Conservation (phyloP, 139 green algal genomes). For the Chlorella sp. region DNA sequence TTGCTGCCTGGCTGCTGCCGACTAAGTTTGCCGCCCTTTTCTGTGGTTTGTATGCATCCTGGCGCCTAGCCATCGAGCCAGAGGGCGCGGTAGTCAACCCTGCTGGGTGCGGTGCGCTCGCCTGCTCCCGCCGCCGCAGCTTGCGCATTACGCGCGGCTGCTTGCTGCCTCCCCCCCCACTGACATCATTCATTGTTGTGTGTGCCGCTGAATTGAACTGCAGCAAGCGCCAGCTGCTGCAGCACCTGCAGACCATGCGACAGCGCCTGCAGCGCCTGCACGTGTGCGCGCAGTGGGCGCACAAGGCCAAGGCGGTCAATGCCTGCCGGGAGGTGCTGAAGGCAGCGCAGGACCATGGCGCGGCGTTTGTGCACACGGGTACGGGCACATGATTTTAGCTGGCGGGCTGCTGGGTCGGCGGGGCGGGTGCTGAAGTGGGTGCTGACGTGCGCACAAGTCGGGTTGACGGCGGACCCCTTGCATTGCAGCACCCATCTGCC, state of each 20-base stretch:
- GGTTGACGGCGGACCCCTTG: not conserved
- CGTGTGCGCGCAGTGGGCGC: conserved; percentile 57
- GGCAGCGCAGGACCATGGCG: conserved; percentile 17
- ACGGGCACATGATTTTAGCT: not conserved
- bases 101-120: not conserved
- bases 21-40: too few relatives aligned
- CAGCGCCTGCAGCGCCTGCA: conserved; percentile 65
- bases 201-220: not conserved
- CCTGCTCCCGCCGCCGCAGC: not conserved
- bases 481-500: not conserved
- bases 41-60: not conserved
- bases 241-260: conserved; percentile 47
- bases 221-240: conserved; percentile 57
- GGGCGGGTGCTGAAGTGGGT: not conserved
- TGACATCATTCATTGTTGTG: too few relatives aligned
- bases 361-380: conserved; percentile 25
- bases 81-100: not conserved
- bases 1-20: not conserved
- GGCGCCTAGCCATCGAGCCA: too few relatives aligned
- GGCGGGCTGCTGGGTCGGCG: not conserved
- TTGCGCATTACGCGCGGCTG: not conserved
- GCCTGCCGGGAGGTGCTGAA: conserved; percentile 32
- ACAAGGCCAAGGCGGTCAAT: conserved; percentile 53
- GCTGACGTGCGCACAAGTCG: not conserved
- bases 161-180: not conserved